Evolutionary conservation across 495 filamentous ascomycete genomes (phyloP), one percentile per base, ranked within the genome.

Genomic region (Podospora pseudopauciseta): DNA sequence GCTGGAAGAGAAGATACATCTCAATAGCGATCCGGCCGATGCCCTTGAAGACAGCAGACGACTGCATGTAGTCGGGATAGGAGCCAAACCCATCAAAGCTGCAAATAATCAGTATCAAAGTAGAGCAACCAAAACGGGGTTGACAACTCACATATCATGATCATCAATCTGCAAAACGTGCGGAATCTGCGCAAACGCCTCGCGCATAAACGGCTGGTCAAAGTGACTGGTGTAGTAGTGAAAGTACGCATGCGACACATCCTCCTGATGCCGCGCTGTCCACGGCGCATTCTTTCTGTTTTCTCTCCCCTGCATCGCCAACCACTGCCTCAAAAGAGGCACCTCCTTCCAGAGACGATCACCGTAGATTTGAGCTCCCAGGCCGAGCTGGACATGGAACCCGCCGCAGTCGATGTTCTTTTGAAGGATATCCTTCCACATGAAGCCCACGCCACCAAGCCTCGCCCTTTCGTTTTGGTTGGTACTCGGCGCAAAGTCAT

Each of bases 341-440:
- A 98, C 90, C 73, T 99, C 96, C 70, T 93, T 97, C 95, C 95
- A 99, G 74, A 99, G 84, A 18, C 95, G 83, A 79, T 99, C 95
- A 0, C 93, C 96, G 78, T 96, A 99, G 66, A 99, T 95, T 78
- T 98, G 96, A 63, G 93, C 92, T 49, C 95, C 95, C 2, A 97
- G 82, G 26, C 93, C 94, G 7, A 99, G 82, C 73, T 99, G 95
- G 4, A 90, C 87, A 73, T 99, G 95, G 79, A 99, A 99, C 11
- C 95, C 95, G 64, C 93, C 93, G 73, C 92, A 96, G 72, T 99
- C 95, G 55, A 91, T 87, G 77, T 99, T 96, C 83, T 97, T 98
- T 78, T 97, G 94, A 78, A 99, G 86, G 34, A 99, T 92, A 74
- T 99, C 95, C 71, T 97, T 97, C 95, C 95, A 99, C 95, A 99